Conservation (phyloP, 257 asterid species). For the Datura wrightii region DNA sequence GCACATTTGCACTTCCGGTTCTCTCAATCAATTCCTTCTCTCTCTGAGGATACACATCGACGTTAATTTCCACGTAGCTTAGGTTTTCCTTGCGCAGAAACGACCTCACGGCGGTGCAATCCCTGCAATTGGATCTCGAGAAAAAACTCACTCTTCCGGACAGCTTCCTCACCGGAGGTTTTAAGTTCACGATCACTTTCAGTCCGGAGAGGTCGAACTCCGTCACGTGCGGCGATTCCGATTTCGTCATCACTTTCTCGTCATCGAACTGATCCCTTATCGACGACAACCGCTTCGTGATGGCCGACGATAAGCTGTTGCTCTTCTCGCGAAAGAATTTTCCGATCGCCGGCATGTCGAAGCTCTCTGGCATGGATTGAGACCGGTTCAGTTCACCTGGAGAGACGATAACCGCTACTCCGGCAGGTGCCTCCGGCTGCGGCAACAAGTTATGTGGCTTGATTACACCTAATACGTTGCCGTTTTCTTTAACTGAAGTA, state of each 20-base stretch:
- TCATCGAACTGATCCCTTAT: slow-evolving; percentile 43
- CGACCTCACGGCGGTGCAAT: slow-evolving; percentile 77
- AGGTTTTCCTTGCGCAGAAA: slow-evolving; percentile 60
- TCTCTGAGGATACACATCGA: slow-evolving; percentile 78
- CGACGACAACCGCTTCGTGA: slow-evolving; percentile 72
- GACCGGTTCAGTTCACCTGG: slow-evolving; percentile 46
- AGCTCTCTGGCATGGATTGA: slow-evolving; percentile 54
- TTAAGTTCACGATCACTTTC: slow-evolving; percentile 57
- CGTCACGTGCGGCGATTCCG: slow-evolving; percentile 43
- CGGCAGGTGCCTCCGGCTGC: slow-evolving; percentile 80
- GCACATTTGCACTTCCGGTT: slow-evolving; percentile 67
- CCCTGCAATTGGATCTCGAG: slow-evolving; percentile 89
- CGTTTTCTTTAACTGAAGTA: slow-evolving; percentile 27
- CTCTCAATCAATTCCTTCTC: slow-evolving; percentile 71
- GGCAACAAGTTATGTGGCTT: slow-evolving; percentile 74
- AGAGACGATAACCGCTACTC: slow-evolving; percentile 27
- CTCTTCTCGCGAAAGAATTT: slow-evolving; percentile 84
- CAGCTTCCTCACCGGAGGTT: slow-evolving; percentile 40
- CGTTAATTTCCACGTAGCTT: slow-evolving; percentile 75
- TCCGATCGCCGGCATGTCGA: slow-evolving; percentile 72
- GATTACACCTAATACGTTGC: slow-evolving; percentile 38
- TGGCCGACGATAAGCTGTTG: slow-evolving; percentile 71
- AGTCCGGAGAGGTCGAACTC: slow-evolving; percentile 70
- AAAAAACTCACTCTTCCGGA: slow-evolving; percentile 78
- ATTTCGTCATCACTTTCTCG: slow-evolving; percentile 34